Percentiles rank a stretch among this genome's conserved stretches.
phyloP scores from a whole-genome alignment of 495 filamentous ascomycete species.

The Aspergillus diversus region DNA sequence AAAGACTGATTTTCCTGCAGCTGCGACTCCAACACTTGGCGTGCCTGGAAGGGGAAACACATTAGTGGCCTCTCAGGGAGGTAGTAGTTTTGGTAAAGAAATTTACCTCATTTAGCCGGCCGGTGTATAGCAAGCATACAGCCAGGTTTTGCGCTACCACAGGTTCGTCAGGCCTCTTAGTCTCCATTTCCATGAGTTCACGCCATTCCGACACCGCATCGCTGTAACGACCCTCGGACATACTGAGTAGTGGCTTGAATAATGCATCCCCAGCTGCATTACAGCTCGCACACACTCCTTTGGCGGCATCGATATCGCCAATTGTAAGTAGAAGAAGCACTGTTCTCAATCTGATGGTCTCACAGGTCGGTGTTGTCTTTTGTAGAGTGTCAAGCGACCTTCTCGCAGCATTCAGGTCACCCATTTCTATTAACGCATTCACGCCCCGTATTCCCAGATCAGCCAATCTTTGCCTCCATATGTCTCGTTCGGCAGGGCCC shows the following conservation, averaged over 20 bases:
- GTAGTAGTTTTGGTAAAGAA: neutral
- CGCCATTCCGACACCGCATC: slow-evolving; percentile 66
- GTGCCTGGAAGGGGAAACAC: slow-evolving; percentile 47
- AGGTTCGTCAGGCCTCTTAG: slow-evolving; percentile 35
- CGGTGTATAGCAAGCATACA: slow-evolving; percentile 80
- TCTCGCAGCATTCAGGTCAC: slow-evolving; percentile 77
- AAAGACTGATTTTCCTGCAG: slow-evolving; percentile 65
- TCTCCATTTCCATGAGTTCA: slow-evolving; percentile 47
- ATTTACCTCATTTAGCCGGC: slow-evolving; percentile 71
- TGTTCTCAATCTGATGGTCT: slow-evolving; percentile 45
- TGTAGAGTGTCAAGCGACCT: slow-evolving; percentile 59
- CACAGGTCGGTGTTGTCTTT: slow-evolving; percentile 39
- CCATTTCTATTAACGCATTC: slow-evolving; percentile 87
- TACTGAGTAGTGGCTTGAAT: slow-evolving; percentile 67
- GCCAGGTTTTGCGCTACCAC: slow-evolving; percentile 79
- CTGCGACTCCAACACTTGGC: slow-evolving; percentile 63
- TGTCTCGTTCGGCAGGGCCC: slow-evolving; percentile 39
- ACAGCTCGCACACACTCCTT: slow-evolving; percentile 40
- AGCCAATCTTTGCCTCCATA: slow-evolving; percentile 70
- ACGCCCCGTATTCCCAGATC: slow-evolving; percentile 81
- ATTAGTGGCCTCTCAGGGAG: slow-evolving; percentile 1
- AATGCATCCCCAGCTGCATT: slow-evolving; percentile 36
- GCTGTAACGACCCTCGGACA: slow-evolving; percentile 77
- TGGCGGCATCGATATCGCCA: slow-evolving; percentile 74
- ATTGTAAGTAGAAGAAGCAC: slow-evolving; percentile 74